Conservation (phyloP, 352 stramenopile genomes). For the Phytophthora cactorum region DNA sequence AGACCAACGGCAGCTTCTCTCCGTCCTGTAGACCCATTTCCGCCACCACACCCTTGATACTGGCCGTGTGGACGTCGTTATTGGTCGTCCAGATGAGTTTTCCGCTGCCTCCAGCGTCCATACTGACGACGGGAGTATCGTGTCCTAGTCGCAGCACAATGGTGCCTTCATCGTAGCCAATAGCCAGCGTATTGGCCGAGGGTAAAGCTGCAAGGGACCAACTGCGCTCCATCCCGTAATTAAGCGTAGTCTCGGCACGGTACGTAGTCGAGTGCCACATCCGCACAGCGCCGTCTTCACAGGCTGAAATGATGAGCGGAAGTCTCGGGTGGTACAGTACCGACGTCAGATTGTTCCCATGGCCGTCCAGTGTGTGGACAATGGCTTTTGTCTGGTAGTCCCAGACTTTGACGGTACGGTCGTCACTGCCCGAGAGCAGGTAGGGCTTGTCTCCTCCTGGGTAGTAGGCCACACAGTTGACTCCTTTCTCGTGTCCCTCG, state of each 20-base stretch:
- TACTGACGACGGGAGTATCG: slow-evolving; percentile 97
- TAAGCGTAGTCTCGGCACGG: slow-evolving; percentile 98
- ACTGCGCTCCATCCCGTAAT: slow-evolving; percentile 99
- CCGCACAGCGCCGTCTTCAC: slow-evolving; percentile 96
- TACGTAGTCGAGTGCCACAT: slow-evolving; percentile 96
- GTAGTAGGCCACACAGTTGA: slow-evolving; percentile 99
- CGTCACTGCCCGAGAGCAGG: slow-evolving; percentile 96
- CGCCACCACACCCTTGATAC: slow-evolving; percentile 88
- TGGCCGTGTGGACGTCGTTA: slow-evolving; percentile 97
- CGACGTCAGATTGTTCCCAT: slow-evolving; percentile 98
- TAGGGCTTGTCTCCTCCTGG: slow-evolving; percentile 99
- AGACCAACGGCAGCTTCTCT: slow-evolving; percentile 85
- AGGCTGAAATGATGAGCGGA: slow-evolving; percentile 97
- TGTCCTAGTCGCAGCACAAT: slow-evolving; percentile 98
- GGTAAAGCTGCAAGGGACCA: slow-evolving; percentile 93
- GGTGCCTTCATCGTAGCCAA: slow-evolving; percentile 95
- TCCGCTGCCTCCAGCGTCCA: slow-evolving; percentile 93
- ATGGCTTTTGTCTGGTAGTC: slow-evolving; percentile 99
- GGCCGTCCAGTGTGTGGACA: slow-evolving; percentile 98
- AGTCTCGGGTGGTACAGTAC: slow-evolving; percentile 99
- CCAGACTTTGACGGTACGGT: slow-evolving; percentile 99
- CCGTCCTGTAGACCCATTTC: slow-evolving; percentile 86
- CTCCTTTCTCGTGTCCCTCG: slow-evolving; percentile 95
- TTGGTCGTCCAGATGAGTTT: slow-evolving; percentile 99
- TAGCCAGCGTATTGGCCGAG: slow-evolving; percentile 92